Conservation (phyloP, 352 stramenopile species). For the Phytophthora crassamura region DNA sequence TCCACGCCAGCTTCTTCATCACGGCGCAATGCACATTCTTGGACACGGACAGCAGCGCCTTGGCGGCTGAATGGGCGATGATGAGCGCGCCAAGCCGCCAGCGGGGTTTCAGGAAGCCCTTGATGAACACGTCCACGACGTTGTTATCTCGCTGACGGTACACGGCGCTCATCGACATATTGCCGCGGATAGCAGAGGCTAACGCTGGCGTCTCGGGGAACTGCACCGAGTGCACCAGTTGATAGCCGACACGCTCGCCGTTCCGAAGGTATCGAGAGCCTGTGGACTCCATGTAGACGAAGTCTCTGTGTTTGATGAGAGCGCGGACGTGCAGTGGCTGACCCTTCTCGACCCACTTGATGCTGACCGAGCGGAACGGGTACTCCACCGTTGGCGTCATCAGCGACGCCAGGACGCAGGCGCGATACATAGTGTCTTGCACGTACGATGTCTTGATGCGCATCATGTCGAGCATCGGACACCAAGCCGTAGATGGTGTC, state of each 20-base stretch:
- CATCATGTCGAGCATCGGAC: conserved; percentile 43
- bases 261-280: conserved; percentile 43
- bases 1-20: conserved; percentile 47
- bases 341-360: conserved; percentile 49
- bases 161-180: conserved; percentile 54
- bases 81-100: conserved; percentile 36
- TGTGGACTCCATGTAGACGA: conserved; percentile 60
- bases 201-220: conserved; percentile 35
- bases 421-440: conserved; percentile 31
- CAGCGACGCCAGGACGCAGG: conserved; percentile 43
- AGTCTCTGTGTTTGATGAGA: conserved; percentile 52
- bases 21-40: conserved; percentile 39
- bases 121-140: conserved; percentile 50
- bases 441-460: conserved; percentile 47
- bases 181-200: conserved; percentile 38
- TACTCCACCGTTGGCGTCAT: conserved; percentile 28
- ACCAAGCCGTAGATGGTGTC: conserved; percentile 49
- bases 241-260: conserved; percentile 54
- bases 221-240: conserved; percentile 58
- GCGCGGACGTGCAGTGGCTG: conserved; percentile 35
- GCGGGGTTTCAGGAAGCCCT: conserved; percentile 40
- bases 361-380: conserved; percentile 40
- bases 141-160: conserved; percentile 44
- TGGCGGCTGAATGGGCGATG: conserved; percentile 35
- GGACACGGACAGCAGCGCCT: conserved; percentile 32